phyloP scores from a whole-genome alignment of 805 yeast species.

The Starmerella khaoyaiensis region DNA sequence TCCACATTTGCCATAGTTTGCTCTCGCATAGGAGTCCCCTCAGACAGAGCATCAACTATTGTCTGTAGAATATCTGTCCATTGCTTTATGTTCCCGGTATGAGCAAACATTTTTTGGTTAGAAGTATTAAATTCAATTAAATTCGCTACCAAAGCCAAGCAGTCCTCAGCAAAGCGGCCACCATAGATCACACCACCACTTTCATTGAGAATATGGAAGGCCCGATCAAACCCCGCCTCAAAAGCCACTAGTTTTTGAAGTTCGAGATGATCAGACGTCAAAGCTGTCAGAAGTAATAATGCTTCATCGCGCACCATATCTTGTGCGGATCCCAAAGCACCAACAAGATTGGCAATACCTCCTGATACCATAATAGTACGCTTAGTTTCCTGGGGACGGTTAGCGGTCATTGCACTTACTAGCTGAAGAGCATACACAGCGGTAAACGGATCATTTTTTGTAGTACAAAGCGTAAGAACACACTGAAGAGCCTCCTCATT shows the following conservation, averaged over 20 bases:
- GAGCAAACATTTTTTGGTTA: conserved; percentile 79
- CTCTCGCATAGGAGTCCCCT: conserved; percentile 25
- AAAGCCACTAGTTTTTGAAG: conserved; percentile 89
- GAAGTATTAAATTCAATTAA: conserved; percentile 71
- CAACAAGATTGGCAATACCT: conserved; percentile 64
- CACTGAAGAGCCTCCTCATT: conserved; percentile 35
- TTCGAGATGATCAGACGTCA: conserved; percentile 69
- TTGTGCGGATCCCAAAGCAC: conserved; percentile 45
- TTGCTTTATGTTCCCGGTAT: conserved; percentile 63
- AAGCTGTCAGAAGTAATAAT: conserved; percentile 65
- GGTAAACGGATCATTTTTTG: conserved; percentile 55
- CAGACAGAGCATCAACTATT: conserved; percentile 37
- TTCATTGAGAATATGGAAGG: conserved; percentile 65
- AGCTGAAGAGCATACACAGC: conserved; percentile 72
- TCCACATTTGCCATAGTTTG: conserved; percentile 57
- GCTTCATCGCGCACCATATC: conserved; percentile 84
- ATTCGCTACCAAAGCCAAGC: conserved; percentile 60
- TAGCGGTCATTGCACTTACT: conserved; percentile 66
- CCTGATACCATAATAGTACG: conserved; percentile 52
- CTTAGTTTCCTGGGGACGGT: conserved; percentile 61
- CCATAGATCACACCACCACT: conserved; percentile 89
- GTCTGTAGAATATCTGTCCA: conserved; percentile 44
- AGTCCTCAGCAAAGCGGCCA: conserved; percentile 85
- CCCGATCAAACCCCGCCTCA: conserved; percentile 75
- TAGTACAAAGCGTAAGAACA: conserved; percentile 36